Conservation (phyloP, 352 stramenopile species). For the Aphanomyces invadans region DNA sequence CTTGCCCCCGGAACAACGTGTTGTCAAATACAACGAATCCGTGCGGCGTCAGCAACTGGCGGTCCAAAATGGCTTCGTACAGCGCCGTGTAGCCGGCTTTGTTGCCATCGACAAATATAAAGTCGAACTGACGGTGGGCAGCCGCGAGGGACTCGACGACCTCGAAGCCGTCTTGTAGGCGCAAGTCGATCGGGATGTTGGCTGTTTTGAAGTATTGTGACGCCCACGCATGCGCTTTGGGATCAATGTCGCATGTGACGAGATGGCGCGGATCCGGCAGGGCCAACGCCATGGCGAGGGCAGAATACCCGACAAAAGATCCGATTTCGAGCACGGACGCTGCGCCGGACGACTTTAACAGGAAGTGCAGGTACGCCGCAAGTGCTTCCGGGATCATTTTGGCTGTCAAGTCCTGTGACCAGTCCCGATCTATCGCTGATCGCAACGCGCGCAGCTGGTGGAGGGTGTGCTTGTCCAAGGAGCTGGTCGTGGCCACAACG, state of each 20-base stretch:
- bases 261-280: slow-evolving; percentile 31
- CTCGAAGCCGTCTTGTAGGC: slow-evolving; percentile 34
- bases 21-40: slow-evolving; percentile 90
- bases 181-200: slow-evolving; percentile 36
- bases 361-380: slow-evolving; percentile 51
- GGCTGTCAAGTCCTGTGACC: slow-evolving; percentile 35
- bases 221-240: slow-evolving; percentile 41
- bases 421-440: slow-evolving; percentile 32
- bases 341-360: slow-evolving; percentile 69
- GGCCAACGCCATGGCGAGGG: slow-evolving; percentile 70
- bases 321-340: slow-evolving; percentile 85
- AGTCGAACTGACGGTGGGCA: slow-evolving; percentile 61
- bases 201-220: slow-evolving; percentile 35
- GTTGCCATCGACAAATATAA: slow-evolving; percentile 94
- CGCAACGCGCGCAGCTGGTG: slow-evolving; percentile 38
- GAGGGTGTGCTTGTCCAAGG: slow-evolving; percentile 10
- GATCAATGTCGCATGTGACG: slow-evolving; percentile 56
- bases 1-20: slow-evolving; percentile 88
- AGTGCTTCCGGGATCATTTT: slow-evolving; percentile 57
- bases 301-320: slow-evolving; percentile 92
- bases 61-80: slow-evolving; percentile 68
- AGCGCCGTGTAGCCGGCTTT: slow-evolving; percentile 87
- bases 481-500: slow-evolving; percentile 14
- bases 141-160: slow-evolving; percentile 31
- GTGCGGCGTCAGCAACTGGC: slow-evolving; percentile 56